A percentile compares a stretch with the other conserved stretches of the same genome.
Evolutionary conservation across 176 grass and related monocot genomes (phyloP).

Genomic region (Oryza longistaminata): DNA sequence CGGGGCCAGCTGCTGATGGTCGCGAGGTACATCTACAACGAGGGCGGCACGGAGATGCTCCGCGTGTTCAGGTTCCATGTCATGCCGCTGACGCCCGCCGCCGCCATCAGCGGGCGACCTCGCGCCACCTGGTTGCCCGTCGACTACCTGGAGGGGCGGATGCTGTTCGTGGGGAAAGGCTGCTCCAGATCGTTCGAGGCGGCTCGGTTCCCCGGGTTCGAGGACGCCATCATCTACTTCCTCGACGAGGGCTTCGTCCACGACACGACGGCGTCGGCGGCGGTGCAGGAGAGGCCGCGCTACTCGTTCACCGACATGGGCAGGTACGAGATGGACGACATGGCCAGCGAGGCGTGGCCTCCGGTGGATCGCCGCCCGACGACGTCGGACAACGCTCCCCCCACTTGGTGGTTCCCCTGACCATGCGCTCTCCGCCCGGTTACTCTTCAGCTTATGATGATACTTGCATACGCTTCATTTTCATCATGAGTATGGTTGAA

Average conservation of each 20-base stretch:
- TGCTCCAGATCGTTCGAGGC: conserved; percentile 47
- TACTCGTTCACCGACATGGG: conserved; percentile 49
- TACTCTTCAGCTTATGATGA: not conserved
- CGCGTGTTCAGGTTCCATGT: conserved; percentile 33
- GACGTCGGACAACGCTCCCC: conserved; percentile 33
- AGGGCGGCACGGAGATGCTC: conserved; percentile 5
- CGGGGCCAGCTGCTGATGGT: conserved; percentile 43
- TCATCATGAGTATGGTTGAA: not conserved
- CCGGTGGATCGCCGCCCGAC: not conserved
- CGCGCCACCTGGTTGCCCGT: conserved; percentile 4
- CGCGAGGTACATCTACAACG: conserved; percentile 26
- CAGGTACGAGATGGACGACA: conserved; percentile 26
- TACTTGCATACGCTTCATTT: not conserved
- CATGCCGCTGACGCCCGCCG: not conserved
- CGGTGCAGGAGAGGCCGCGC: not conserved
- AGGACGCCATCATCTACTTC: conserved; percentile 43
- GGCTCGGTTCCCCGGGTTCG: conserved; percentile 14
- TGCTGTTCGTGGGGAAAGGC: conserved; percentile 47
- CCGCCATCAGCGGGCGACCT: not conserved
- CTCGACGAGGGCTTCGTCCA: conserved; percentile 21
- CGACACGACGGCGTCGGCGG: not conserved
- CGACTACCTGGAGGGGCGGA: conserved; percentile 22
- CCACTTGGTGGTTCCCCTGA: conserved; percentile 56
- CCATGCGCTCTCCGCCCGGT: not conserved
- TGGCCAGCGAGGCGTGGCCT: conserved; percentile 22